These are phyloP conservation scores for Rosa chinensis DNA, from an alignment of 306 rosid species.

Conservation along the genomic window DNA sequence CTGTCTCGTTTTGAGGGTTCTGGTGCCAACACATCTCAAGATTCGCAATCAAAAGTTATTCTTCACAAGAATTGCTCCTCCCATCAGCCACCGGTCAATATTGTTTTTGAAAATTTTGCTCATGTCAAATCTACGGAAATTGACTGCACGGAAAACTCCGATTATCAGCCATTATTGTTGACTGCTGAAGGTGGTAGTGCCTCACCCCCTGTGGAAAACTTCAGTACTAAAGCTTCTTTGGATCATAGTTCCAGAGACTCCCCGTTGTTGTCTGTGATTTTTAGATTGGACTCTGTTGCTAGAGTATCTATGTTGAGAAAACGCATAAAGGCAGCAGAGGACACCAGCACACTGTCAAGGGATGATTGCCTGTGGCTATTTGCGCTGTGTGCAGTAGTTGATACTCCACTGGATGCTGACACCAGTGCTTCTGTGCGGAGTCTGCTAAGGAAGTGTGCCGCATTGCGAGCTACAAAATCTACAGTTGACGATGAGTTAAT, in stretches of 20 bases:
- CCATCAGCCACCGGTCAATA: background rate
- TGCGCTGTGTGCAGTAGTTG: conserved; percentile 74
- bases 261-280: conserved; percentile 57
- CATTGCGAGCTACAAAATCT: conserved; percentile 61
- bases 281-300: conserved; percentile 55
- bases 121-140: conserved; percentile 18
- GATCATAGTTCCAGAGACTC: conserved; percentile 36
- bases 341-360: conserved; percentile 37
- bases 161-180: conserved; percentile 15
- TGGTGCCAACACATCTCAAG: conserved; percentile 16
- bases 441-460: conserved; percentile 80
- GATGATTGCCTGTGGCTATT: conserved; percentile 74
- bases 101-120: conserved; percentile 14
- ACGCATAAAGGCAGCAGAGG: conserved; percentile 46
- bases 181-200: conserved; percentile 23
- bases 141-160: conserved; percentile 25
- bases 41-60: conserved; percentile 9
- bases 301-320: conserved; percentile 59
- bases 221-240: conserved; percentile 20
- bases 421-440: conserved; percentile 64
- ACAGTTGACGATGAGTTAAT: conserved; percentile 62
- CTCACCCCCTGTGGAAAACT: conserved; percentile 14
- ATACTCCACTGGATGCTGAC: conserved; percentile 72
- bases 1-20: conserved; percentile 51
- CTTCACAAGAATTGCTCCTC: conserved; percentile 1